Evolutionary conservation across 2,329 filamentous ascomycete genomes (phyloP).

Genomic region (Parastagonospora nodorum): DNA sequence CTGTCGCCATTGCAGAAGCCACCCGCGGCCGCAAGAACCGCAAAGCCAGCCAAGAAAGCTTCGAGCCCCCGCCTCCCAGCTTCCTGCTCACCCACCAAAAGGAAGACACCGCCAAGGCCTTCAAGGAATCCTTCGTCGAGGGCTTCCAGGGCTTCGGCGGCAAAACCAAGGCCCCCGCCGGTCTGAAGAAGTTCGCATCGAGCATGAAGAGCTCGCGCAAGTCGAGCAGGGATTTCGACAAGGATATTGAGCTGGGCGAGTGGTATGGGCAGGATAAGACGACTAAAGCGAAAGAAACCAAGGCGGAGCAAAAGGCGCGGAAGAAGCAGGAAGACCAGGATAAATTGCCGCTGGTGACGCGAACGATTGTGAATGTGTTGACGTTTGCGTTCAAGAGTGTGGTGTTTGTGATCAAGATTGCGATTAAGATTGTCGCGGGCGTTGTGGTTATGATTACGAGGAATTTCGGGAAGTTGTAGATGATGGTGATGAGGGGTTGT

Average conservation of each 20-base stretch:
- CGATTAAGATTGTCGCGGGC: slow-evolving; percentile 48
- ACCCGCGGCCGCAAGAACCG: slow-evolving; percentile 33
- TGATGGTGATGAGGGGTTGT: not conserved
- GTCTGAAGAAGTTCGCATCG: slow-evolving; percentile 29
- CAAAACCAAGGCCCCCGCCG: slow-evolving; percentile 25
- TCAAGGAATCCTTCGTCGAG: slow-evolving; percentile 39
- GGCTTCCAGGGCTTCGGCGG: slow-evolving; percentile 40
- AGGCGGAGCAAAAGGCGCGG: slow-evolving; percentile 32
- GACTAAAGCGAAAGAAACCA: slow-evolving; percentile 10
- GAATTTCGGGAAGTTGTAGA: slow-evolving; percentile 42
- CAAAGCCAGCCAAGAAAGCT: slow-evolving; percentile 28
- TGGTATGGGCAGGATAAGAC: slow-evolving; percentile 42
- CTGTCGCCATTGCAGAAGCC: slow-evolving; percentile 53
- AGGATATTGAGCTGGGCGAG: slow-evolving; percentile 45
- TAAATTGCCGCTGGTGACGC: slow-evolving; percentile 46
- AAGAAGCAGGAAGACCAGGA: slow-evolving; percentile 40
- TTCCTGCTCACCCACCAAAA: slow-evolving; percentile 26
- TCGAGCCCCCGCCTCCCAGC: slow-evolving; percentile 40
- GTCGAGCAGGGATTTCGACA: slow-evolving; percentile 34
- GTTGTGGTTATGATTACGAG: slow-evolving; percentile 46
- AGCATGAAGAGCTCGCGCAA: slow-evolving; percentile 22
- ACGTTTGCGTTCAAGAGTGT: slow-evolving; percentile 50
- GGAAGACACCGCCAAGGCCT: slow-evolving; percentile 32
- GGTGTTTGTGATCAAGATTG: slow-evolving; percentile 49
- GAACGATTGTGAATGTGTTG: slow-evolving; percentile 47